Evolutionary conservation across 257 asterid genomes (phyloP).

Genomic region (Coffea canephora): DNA sequence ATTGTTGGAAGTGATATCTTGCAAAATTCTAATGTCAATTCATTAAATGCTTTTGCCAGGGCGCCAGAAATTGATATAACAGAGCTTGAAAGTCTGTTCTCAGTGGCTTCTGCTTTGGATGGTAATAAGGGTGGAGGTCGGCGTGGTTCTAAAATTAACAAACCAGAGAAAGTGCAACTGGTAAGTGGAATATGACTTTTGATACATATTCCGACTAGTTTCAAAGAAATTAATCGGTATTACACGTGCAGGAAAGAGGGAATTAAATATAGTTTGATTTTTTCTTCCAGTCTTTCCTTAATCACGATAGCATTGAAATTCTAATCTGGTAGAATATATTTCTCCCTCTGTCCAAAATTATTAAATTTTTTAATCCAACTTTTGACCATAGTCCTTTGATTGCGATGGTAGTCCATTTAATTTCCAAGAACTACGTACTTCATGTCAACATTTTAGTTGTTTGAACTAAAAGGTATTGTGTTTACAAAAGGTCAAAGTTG

Average conservation of each 20-base stretch:
- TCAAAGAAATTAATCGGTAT: background rate
- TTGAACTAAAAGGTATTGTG: background rate
- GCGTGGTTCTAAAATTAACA: constrained; percentile 80
- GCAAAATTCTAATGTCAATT: constrained; percentile 31
- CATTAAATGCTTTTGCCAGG: constrained; percentile 35
- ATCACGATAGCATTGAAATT: background rate
- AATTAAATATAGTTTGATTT: background rate
- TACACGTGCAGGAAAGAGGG: background rate
- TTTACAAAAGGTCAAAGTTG: background rate
- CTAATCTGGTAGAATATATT: background rate
- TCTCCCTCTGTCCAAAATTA: background rate
- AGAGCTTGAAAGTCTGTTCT: constrained; percentile 97
- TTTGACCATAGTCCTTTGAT: background rate
- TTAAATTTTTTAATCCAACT: background rate
- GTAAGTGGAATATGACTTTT: constrained; percentile 42
- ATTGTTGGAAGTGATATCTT: background rate
- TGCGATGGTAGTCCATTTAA: background rate
- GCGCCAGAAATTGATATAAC: constrained; percentile 95
- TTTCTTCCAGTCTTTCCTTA: no score
- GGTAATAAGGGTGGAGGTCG: constrained; percentile 63
- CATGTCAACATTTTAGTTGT: background rate
- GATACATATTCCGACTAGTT: background rate
- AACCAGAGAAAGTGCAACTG: constrained; percentile 96
- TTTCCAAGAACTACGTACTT: background rate
- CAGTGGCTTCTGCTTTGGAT: constrained; percentile 91